Evolutionary conservation across 164 flowering plant species (phyloP).

Genomic region (Saururus chinensis): DNA sequence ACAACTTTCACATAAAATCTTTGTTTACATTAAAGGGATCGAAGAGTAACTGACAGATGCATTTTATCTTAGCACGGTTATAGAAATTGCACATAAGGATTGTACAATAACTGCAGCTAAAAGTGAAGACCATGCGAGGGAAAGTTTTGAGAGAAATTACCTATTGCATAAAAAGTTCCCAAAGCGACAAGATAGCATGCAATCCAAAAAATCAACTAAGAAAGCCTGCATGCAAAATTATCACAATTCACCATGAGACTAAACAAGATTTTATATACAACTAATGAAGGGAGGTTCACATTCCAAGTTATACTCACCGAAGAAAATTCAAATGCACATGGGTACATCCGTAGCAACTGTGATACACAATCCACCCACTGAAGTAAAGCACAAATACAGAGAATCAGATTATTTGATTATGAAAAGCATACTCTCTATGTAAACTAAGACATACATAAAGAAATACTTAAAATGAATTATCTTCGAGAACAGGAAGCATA

Average conservation of each 20-base stretch:
- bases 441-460: background rate
- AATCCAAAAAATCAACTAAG: constrained; percentile 86
- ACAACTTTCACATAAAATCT: too few relatives aligned
- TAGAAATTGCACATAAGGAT: background rate
- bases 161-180: constrained; percentile 97
- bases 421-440: background rate
- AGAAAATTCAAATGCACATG: constrained; percentile 94
- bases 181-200: constrained; percentile 85
- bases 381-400: constrained; percentile 5
- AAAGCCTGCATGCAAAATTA: constrained; percentile 45
- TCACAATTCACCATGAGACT: constrained; percentile 1
- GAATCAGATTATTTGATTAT: constrained; percentile 5
- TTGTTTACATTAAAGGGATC: too few relatives aligned
- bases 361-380: constrained; percentile 99
- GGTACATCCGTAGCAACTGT: constrained; percentile 93
- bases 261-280: background rate
- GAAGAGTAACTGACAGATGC: too few relatives aligned
- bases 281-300: background rate
- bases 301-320: constrained; percentile 36
- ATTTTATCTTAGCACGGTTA: too few relatives aligned
- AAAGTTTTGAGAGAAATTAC: constrained; percentile 24
- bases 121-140: background rate
- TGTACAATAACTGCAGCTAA: background rate
- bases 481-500: background rate
- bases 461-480: background rate